Conservation (phyloP, 345 rosid genomes). For the Gossypium bickii region DNA sequence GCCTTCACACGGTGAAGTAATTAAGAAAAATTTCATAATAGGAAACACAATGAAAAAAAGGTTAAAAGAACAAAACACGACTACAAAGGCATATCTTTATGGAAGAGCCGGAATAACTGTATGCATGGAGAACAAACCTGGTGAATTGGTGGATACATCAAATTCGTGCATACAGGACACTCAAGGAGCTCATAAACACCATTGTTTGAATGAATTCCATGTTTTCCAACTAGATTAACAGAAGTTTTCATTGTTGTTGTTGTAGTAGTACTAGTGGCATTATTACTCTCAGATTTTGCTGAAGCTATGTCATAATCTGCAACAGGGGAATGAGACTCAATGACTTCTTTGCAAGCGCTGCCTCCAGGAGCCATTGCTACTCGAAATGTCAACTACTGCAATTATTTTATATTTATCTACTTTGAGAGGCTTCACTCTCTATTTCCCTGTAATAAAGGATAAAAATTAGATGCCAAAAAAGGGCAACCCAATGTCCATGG, state of each 20-base stretch:
- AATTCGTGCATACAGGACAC: slow-evolving; percentile 4
- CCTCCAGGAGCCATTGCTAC: slow-evolving; percentile 43
- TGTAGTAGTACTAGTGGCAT: too few relatives aligned
- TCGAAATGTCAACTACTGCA: not conserved
- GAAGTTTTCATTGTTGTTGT: slow-evolving; percentile 21
- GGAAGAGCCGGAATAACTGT: not conserved
- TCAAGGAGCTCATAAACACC: slow-evolving; percentile 2
- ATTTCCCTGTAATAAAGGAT: slow-evolving; percentile 4
- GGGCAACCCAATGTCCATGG: not conserved
- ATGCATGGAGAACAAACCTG: slow-evolving; percentile 40
- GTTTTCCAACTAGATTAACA: slow-evolving; percentile 1
- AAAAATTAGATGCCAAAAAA: not conserved
- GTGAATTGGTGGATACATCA: slow-evolving; percentile 7
- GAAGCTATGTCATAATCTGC: slow-evolving; percentile 26
- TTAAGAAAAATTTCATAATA: not conserved
- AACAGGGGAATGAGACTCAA: slow-evolving; percentile 26
- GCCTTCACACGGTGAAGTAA: not conserved
- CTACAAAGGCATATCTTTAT: not conserved
- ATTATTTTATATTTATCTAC: slow-evolving; percentile 1
- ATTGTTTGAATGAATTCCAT: slow-evolving; percentile 10
- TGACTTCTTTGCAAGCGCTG: slow-evolving; percentile 37
- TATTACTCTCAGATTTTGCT: slow-evolving; percentile 25
- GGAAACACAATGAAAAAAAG: not conserved
- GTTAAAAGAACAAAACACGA: not conserved
- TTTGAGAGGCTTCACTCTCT: slow-evolving; percentile 1